A percentile compares a stretch with the other conserved stretches of the same genome.
Conservation (phyloP, 2,329 filamentous ascomycete genomes). For the Cordyceps javanica region DNA sequence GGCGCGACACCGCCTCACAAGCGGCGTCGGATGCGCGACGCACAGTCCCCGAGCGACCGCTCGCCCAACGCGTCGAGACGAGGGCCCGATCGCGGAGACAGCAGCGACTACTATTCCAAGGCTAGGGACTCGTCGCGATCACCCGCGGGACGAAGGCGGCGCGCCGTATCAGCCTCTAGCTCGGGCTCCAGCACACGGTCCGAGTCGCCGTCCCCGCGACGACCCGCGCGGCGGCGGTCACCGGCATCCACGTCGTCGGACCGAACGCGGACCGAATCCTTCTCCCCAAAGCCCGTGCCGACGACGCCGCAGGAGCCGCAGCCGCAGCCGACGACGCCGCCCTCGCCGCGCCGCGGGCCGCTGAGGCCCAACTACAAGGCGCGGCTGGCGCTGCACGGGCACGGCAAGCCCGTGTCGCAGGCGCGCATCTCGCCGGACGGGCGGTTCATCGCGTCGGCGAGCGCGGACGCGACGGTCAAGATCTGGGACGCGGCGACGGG, state of each 20-base stretch:
- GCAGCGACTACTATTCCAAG: conserved; percentile 21
- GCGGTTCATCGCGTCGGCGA: conserved; percentile 81
- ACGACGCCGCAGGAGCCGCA: conserved; percentile 14
- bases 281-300: conserved; percentile 15
- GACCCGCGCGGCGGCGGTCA: conserved; percentile 25
- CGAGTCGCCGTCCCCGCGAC: conserved; percentile 25
- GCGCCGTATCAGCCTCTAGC: conserved; percentile 24
- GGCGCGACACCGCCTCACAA: conserved; percentile 25
- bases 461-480: conserved; percentile 84
- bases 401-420: conserved; percentile 71
- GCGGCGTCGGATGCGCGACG: conserved; percentile 27
- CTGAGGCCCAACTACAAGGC: conserved; percentile 60
- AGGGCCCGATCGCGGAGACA: conserved; percentile 14
- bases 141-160: conserved; percentile 25
- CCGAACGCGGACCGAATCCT: conserved; percentile 25
- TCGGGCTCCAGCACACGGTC: conserved; percentile 33
- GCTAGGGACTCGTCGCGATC: conserved; percentile 26
- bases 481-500: conserved; percentile 82
- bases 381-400: conserved; percentile 67
- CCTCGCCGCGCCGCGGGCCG: conserved; percentile 34
- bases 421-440: conserved; percentile 91
- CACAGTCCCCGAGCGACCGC: conserved; percentile 23
- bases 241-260: conserved; percentile 26
- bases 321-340: conserved; percentile 28
- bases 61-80: conserved; percentile 14